Evolutionary conservation across 2,329 filamentous ascomycete species (phyloP), one percentile per base, ranked within the genome.

Genomic region (Colletotrichum siamense): DNA sequence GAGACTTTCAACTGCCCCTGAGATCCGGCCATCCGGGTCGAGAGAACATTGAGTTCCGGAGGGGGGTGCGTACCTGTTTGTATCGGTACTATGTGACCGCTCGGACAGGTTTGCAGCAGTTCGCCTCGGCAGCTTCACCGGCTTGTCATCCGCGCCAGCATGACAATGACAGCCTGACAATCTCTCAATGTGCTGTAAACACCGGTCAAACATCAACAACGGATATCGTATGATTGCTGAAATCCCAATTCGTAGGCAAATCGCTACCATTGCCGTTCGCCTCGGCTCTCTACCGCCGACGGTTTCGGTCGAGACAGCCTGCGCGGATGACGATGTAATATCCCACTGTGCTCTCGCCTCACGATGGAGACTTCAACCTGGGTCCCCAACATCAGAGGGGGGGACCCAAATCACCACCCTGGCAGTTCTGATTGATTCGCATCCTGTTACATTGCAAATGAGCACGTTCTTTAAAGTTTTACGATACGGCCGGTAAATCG

Each of bases 1-100:
- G 77, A 71, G 66, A 74, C 74, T 75, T 77, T 71, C 62, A 10
- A 36, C 44, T 77, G 49, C 70, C 77, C 77, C 77, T 77, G 71
- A 71, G 65, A 77, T 77, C 77, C 75, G 77, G 75, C 24, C 70
- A 67, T 74, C 75, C 75, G 77, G 77, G 77, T 78, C 75, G 16
- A 61, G 28, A 77, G 67, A 67, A 78, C 77, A 68, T 78, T n/a
- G 36, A 30, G 16, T 44, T n/a, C 16, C 24, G 55, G 12, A 22
- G 16, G 67, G n/a, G 16, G 32, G 8, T 13, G 64, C 44, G 75
- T 77, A 73, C 30, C 39, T 64, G 18, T 15, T 26, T 72, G 72
- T 77, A 77, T 72, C 73, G n/a, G 52, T 55, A 67, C 66, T 32
- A 62, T 30, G 32, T 59, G 63, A 34, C 62, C 39, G 74, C 75